Evolutionary conservation across 345 rosid genomes (phyloP).

Genomic region (Crucihimalaya himalaica): DNA sequence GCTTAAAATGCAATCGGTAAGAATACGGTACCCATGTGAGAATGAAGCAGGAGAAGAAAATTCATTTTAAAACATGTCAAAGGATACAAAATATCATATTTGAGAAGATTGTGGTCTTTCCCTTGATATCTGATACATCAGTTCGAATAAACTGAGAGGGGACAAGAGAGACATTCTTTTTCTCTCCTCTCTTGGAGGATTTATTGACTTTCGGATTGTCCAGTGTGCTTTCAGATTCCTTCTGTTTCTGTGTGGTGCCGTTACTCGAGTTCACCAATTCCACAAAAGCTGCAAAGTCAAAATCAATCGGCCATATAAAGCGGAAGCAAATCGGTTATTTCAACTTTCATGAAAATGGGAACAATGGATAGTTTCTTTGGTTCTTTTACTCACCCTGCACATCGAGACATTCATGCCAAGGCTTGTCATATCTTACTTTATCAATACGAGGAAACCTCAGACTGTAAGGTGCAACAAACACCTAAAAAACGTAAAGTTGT

Average conservation of each 20-base stretch:
- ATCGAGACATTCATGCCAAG: constrained; percentile 96
- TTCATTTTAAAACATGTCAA: constrained; percentile 1
- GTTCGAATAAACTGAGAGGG: constrained; percentile 83
- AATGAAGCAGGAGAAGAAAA: constrained; percentile 11
- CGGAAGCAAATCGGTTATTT: neutral
- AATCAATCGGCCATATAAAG: constrained; percentile 1
- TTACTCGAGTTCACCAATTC: constrained; percentile 87
- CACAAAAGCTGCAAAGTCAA: constrained; percentile 66
- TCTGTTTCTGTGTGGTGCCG: constrained; percentile 78
- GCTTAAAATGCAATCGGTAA: constrained; percentile 13
- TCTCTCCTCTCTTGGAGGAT: constrained; percentile 59
- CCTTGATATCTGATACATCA: constrained; percentile 78
- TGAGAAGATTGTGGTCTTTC: constrained; percentile 75
- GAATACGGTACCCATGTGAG: neutral
- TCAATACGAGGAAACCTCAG: constrained; percentile 97
- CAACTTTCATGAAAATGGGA: neutral
- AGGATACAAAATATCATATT: constrained; percentile 95
- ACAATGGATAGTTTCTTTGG: neutral
- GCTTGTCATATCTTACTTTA: constrained; percentile 92
- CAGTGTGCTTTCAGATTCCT: constrained; percentile 49
- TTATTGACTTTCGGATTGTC: constrained; percentile 45
- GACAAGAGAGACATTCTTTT: constrained; percentile 58
- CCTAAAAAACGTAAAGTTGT: constrained; percentile 46
- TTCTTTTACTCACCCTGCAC: constrained; percentile 69
- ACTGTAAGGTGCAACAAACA: constrained; percentile 93